Evolutionary conservation across 2,329 filamentous ascomycete species (phyloP).

Genomic region (Pseudogymnoascus sp.): DNA sequence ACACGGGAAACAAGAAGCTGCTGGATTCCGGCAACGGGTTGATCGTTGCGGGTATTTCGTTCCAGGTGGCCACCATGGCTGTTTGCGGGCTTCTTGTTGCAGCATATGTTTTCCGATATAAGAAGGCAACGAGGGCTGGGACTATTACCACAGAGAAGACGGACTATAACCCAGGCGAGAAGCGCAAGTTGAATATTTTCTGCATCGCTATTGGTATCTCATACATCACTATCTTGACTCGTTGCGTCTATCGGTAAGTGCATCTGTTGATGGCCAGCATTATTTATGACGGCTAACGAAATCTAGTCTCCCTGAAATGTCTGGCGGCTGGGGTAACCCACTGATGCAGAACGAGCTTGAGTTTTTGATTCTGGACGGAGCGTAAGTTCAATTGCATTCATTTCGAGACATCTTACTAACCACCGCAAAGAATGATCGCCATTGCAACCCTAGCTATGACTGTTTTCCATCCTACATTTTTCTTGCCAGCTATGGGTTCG

Average conservation of each 20-base stretch:
- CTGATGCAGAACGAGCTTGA: constrained; percentile 56
- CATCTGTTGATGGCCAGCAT: background rate
- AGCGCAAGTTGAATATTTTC: constrained; percentile 16
- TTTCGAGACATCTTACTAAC: background rate
- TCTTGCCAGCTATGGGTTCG: constrained; percentile 32
- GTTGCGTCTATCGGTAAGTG: constrained; percentile 21
- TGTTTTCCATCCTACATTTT: constrained; percentile 45
- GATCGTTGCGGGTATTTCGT: constrained; percentile 35
- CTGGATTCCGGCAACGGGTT: constrained; percentile 24
- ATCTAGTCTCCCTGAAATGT: constrained; percentile 48
- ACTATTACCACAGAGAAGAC: background rate
- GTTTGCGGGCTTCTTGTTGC: constrained; percentile 23
- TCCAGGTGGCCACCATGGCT: constrained; percentile 32
- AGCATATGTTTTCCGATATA: constrained; percentile 12
- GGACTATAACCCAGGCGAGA: background rate
- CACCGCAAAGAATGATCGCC: constrained; percentile 38
- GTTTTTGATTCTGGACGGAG: constrained; percentile 52
- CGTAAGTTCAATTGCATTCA: constrained; percentile 31
- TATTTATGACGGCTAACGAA: constrained; percentile 15
- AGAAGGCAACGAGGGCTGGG: background rate
- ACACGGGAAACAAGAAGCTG: constrained; percentile 7
- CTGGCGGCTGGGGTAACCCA: constrained; percentile 54
- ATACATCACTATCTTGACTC: constrained; percentile 17
- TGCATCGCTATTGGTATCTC: constrained; percentile 13
- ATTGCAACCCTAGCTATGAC: constrained; percentile 44